phyloP scores from a whole-genome alignment of 1,284 basidiomycete species.

The Hypsizygus ulmarius region DNA sequence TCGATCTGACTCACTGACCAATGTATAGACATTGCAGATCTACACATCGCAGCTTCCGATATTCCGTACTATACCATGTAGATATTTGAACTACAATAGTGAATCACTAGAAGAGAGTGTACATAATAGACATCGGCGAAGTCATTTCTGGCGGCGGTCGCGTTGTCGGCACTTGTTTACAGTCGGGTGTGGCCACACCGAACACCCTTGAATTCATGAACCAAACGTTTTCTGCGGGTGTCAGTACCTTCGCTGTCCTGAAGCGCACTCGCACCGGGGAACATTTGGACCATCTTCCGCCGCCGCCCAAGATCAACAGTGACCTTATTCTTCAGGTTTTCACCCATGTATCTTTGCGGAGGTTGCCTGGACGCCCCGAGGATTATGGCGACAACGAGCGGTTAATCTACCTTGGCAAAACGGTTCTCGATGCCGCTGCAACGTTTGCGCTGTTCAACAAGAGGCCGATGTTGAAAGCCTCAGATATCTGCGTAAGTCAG shows the following conservation, averaged over 20 bases:
- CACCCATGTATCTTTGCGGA: constrained; percentile 62
- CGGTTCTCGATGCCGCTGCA: constrained; percentile 49
- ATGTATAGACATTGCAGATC: neutral
- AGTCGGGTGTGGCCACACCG: neutral
- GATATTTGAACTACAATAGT: too few relatives aligned
- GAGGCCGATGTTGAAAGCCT: constrained; percentile 49
- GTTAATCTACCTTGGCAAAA: constrained; percentile 51
- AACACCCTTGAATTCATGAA: constrained; percentile 14
- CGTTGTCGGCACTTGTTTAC: too few relatives aligned
- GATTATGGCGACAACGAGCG: constrained; percentile 59
- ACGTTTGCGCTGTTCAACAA: constrained; percentile 51
- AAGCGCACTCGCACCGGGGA: constrained; percentile 29
- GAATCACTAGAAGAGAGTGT: too few relatives aligned
- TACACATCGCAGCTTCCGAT: too few relatives aligned
- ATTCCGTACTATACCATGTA: too few relatives aligned
- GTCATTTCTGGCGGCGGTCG: too few relatives aligned
- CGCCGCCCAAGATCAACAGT: constrained; percentile 37
- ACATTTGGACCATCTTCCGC: constrained; percentile 19
- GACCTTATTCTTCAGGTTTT: constrained; percentile 63
- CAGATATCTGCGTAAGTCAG: constrained; percentile 49
- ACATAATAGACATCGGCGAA: too few relatives aligned
- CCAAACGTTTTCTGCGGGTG: constrained; percentile 9
- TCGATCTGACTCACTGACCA: constrained; percentile 6
- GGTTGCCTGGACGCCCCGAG: constrained; percentile 36
- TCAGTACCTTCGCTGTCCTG: constrained; percentile 17